Evolutionary conservation across 2,329 filamentous ascomycete genomes (phyloP).

Genomic region (Parafenestella ontariensis): DNA sequence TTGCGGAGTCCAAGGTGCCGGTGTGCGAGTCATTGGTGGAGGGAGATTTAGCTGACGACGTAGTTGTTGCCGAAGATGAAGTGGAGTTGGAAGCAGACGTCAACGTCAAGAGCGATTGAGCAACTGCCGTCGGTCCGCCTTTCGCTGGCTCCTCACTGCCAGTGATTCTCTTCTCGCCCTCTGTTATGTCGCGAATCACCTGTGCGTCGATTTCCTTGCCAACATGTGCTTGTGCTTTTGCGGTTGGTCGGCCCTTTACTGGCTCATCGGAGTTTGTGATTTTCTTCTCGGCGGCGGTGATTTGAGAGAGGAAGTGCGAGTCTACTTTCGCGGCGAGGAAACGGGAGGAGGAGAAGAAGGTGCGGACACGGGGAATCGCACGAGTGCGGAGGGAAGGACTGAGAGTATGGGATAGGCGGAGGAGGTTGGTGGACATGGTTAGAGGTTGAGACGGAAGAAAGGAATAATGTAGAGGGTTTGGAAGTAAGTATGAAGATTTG

Average conservation of each 20-base stretch:
- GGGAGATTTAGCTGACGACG: too few relatives aligned
- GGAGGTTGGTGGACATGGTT: background rate
- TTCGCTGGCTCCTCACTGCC: conserved; percentile 43
- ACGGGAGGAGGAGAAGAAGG: conserved; percentile 21
- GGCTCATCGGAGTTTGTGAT: conserved; percentile 48
- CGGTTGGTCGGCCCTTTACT: conserved; percentile 50
- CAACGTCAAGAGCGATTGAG: conserved; percentile 35
- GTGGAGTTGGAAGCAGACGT: background rate
- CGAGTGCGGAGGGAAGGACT: background rate
- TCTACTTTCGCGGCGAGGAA: conserved; percentile 30
- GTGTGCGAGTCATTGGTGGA: conserved; percentile 7
- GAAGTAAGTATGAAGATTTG: too few relatives aligned
- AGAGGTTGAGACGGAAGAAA: too few relatives aligned
- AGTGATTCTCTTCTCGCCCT: conserved; percentile 52
- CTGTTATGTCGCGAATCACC: conserved; percentile 51
- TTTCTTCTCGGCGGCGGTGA: conserved; percentile 51
- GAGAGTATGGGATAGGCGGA: background rate
- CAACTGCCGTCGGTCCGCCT: conserved; percentile 50
- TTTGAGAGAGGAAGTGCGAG: conserved; percentile 52
- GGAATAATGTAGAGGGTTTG: background rate
- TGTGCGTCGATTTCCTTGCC: conserved; percentile 40
- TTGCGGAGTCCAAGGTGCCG: conserved; percentile 34
- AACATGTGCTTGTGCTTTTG: conserved; percentile 51
- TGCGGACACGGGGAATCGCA: conserved; percentile 3
- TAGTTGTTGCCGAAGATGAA: too few relatives aligned